Evolutionary conservation across 441 rosid genomes (phyloP).

Genomic region (Gossypium laxum): DNA sequence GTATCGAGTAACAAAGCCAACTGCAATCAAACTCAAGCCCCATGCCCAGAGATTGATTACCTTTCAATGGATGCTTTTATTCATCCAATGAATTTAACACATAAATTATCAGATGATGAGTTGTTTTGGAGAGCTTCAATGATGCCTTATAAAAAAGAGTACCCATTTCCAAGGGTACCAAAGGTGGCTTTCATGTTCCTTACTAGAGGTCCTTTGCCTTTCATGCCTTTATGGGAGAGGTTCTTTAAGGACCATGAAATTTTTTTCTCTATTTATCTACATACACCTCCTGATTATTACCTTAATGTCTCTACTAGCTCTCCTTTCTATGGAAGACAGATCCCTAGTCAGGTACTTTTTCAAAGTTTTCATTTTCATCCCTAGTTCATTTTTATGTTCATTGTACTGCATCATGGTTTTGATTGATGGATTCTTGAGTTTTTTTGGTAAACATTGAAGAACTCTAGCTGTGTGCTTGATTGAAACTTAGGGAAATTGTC

Average conservation of each 20-base stretch:
- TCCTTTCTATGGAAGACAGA: slow-evolving; percentile 55
- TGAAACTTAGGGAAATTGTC: background rate
- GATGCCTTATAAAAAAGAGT: slow-evolving; percentile 50
- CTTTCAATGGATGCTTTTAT: slow-evolving; percentile 37
- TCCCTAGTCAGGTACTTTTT: slow-evolving; percentile 66
- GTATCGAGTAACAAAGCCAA: slow-evolving; percentile 16
- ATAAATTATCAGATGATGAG: slow-evolving; percentile 54
- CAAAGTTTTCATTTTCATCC: background rate
- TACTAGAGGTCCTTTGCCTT: slow-evolving; percentile 73
- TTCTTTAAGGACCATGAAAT: slow-evolving; percentile 60
- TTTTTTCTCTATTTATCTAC: slow-evolving; percentile 56
- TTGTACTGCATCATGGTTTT: background rate
- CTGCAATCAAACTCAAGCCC: slow-evolving; percentile 21
- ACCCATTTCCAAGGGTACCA: slow-evolving; percentile 55
- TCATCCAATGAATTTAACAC: slow-evolving; percentile 39
- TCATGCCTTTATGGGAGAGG: slow-evolving; percentile 86
- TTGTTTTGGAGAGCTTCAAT: slow-evolving; percentile 80
- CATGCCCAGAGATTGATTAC: slow-evolving; percentile 32
- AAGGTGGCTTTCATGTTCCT: slow-evolving; percentile 87
- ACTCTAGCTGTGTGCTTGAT: background rate
- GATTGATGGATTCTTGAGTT: background rate
- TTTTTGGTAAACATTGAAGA: background rate
- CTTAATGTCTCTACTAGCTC: slow-evolving; percentile 52
- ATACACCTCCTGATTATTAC: slow-evolving; percentile 43
- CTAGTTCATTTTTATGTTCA: background rate